phyloP scores from a whole-genome alignment of 31 red algal species.

The Pterothamnion heteromorphum region DNA sequence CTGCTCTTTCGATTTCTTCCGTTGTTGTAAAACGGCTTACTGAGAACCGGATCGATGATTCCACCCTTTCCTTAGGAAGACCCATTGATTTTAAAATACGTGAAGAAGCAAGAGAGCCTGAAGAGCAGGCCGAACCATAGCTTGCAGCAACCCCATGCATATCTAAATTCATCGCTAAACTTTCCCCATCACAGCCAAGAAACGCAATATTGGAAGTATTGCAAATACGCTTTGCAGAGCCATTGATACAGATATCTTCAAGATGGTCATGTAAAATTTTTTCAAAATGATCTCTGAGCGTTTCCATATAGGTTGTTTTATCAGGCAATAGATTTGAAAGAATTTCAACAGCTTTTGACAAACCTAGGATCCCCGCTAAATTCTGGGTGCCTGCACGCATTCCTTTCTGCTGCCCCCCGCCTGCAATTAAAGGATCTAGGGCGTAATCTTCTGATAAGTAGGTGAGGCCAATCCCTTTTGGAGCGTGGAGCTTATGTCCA shows the following conservation, averaged over 20 bases:
- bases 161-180: slow-evolving; percentile 17
- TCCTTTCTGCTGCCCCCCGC: slow-evolving; percentile 27
- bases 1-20: background rate
- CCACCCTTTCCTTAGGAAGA: background rate
- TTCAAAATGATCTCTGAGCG: background rate
- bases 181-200: background rate
- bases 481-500: slow-evolving; percentile 35
- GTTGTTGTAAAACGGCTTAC: background rate
- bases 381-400: slow-evolving; percentile 21
- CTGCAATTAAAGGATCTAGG: background rate
- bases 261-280: slow-evolving; percentile 3
- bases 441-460: background rate
- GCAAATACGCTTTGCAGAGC: background rate
- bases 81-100: slow-evolving; percentile 26
- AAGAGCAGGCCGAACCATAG: background rate
- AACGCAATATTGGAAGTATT: background rate
- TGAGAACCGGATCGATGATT: background rate
- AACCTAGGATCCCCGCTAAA: slow-evolving; percentile 27
- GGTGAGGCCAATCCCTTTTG: slow-evolving; percentile 29
- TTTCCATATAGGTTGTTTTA: background rate
- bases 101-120: background rate
- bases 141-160: background rate
- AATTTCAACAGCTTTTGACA: background rate
- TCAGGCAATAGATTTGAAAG: background rate
- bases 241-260: background rate